Base-by-base conservation (phyloP, 768 basidiomycete genomes). In the Pisolithus tinctorius region DNA sequence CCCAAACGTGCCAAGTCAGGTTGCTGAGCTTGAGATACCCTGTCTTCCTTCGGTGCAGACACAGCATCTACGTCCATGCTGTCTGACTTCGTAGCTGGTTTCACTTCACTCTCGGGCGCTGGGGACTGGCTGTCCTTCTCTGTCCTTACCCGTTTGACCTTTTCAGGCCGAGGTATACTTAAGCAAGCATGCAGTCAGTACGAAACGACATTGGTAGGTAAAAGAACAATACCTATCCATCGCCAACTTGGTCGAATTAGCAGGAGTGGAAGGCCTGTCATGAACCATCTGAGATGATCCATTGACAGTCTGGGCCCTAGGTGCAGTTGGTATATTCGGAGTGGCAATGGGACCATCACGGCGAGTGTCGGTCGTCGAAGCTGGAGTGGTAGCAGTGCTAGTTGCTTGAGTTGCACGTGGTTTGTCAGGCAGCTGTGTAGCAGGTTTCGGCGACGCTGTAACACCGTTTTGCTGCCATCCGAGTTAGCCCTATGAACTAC, bases 131-230 rank as follows among this genome's bases (percentile, higher is more conserved):
- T 67, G 42, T 67, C 68, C 45, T 61, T 65, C 30, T 75, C 73
- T 17, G 61, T 61, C 36, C 72, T 60, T 20, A 79, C 68, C 20
- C 87, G 74, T 65, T 81, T 86, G 52, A 89, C 84, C 31, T 87
- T 85, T 62, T 88, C 86, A n/a, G 87, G 87, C 44, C 86, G 72
- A 23, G 86, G 87, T 43, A 89, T 77, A 61, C 87, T 89, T 55
- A 23, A 41, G 53, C 34, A 50, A 11, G 50, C 13, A 42, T 27
- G 34, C 50, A 34, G 55, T 60, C 41, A 51, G 17, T 53, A 26
- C 37, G 43, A 27, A 55, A 31, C 45, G 13, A 38, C 7, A 50
- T 27, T 29, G 30, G 0, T 42, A 30, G 20, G 36, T 10, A 47
- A 38, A 40, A 45, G 46, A 52, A 36, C 3, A 57, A 52, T 69